These are phyloP conservation scores for Gossypium anomalum DNA, from an alignment of 345 rosid genomes.

Conservation along the genomic window DNA sequence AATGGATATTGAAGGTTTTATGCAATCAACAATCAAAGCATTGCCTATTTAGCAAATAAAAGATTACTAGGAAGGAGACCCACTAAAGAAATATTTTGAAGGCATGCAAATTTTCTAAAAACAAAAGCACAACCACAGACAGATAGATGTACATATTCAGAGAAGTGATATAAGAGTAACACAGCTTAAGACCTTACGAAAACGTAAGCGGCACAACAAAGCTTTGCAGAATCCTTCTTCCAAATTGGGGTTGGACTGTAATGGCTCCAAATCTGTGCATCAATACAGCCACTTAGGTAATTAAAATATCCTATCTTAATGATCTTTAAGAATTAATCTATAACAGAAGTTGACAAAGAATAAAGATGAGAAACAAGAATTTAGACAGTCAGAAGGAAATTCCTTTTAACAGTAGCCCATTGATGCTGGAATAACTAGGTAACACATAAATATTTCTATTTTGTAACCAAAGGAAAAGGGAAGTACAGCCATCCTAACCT, in stretches of 20 bases:
- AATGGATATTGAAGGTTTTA: neutral
- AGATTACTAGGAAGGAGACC: neutral
- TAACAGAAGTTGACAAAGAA: neutral
- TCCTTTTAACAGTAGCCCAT: neutral
- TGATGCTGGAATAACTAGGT: neutral
- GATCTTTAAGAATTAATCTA: neutral
- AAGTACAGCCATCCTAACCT: neutral
- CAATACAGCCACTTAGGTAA: constrained; percentile 13
- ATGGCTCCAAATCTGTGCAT: constrained; percentile 77
- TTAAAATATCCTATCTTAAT: constrained; percentile 3
- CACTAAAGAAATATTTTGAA: neutral
- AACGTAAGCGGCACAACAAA: constrained; percentile 85
- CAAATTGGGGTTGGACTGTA: constrained; percentile 56
- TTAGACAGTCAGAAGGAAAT: neutral
- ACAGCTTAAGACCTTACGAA: constrained; percentile 97
- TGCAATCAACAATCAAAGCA: neutral
- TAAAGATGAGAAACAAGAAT: constrained; percentile 1
- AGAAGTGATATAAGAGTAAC: constrained; percentile 27
- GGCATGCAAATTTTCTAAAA: neutral
- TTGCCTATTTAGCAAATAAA: neutral
- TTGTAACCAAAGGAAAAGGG: neutral
- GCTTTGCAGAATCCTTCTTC: constrained; percentile 95
- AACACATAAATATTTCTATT: neutral
- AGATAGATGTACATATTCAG: constrained; percentile 6
- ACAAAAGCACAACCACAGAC: constrained; percentile 8